Conservation (phyloP, 148 eudicot genomes). For the Chenopodium quinoa region DNA sequence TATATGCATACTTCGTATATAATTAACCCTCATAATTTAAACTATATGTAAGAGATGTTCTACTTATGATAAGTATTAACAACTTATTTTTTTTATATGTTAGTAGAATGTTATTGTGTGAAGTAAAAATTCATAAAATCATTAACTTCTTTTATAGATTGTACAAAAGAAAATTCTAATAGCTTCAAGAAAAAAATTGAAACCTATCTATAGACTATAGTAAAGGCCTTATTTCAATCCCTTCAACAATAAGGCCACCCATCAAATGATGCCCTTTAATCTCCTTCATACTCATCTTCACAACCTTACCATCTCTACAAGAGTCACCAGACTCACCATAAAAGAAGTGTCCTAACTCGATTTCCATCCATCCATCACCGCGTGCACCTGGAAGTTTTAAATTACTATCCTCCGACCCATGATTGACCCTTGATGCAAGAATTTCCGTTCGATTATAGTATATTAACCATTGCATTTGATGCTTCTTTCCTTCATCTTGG, state of each 20-base stretch:
- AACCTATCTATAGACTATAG: not conserved
- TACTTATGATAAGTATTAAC: no score
- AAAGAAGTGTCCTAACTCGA: conserved; percentile 62
- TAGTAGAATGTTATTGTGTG: no score
- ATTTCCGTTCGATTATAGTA: conserved; percentile 25
- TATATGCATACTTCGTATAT: no score
- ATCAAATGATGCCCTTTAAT: conserved; percentile 63
- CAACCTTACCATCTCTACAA: conserved; percentile 33
- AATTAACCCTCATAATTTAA: no score
- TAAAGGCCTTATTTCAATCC: conserved; percentile 65
- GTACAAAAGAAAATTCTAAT: no score
- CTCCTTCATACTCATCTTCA: conserved; percentile 64
- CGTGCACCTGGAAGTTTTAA: conserved; percentile 25
- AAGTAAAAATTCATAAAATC: no score
- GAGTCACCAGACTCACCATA: conserved; percentile 23
- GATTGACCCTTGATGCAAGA: conserved; percentile 23
- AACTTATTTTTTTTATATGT: no score
- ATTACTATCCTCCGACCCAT: conserved; percentile 12
- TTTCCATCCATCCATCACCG: conserved; percentile 69
- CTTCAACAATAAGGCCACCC: conserved; percentile 71
- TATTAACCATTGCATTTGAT: conserved; percentile 17
- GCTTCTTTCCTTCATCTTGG: conserved; percentile 13
- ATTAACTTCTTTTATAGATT: no score
- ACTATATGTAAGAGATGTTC: no score
- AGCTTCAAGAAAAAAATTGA: not conserved